Conservation (phyloP, 441 rosid species). For the Populus hybrid region DNA sequence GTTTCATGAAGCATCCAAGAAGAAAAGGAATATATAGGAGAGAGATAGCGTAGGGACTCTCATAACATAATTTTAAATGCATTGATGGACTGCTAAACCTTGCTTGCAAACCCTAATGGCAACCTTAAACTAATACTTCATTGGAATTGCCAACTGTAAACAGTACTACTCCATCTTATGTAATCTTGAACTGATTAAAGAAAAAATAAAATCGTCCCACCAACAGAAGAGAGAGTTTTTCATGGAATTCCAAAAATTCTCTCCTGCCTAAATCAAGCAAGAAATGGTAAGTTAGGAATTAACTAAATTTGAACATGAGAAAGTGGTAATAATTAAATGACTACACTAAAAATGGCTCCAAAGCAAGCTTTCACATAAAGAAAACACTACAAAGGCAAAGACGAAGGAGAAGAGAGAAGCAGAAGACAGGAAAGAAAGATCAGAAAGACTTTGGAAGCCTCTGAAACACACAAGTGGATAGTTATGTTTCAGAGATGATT, state of each 20-base stretch:
- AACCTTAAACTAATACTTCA: not conserved
- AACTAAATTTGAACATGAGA: slow-evolving; percentile 15
- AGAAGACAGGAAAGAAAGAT: not conserved
- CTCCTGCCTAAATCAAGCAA: slow-evolving; percentile 22
- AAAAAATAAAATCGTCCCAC: slow-evolving; percentile 18
- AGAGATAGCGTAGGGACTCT: slow-evolving; percentile 17
- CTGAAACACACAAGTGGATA: not conserved
- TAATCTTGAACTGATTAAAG: slow-evolving; percentile 28
- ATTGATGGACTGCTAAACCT: not conserved
- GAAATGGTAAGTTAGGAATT: slow-evolving; percentile 1
- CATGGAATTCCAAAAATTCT: slow-evolving; percentile 34
- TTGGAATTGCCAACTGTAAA: slow-evolving; percentile 23
- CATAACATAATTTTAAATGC: not conserved
- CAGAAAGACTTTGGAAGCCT: not conserved
- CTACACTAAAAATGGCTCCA: no score
- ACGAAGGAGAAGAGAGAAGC: not conserved
- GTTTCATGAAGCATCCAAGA: slow-evolving; percentile 15
- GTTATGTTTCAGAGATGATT: slow-evolving; percentile 13
- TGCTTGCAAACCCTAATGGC: slow-evolving; percentile 24
- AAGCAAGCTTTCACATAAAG: not conserved
- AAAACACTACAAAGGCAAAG: not conserved
- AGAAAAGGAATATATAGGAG: not conserved
- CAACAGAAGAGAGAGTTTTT: slow-evolving; percentile 12
- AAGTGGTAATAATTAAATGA: not conserved
- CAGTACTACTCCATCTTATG: slow-evolving; percentile 19